phyloP scores from a whole-genome alignment of 1,139 yeast species.

The Nadsonia starkeyi-henricii region DNA sequence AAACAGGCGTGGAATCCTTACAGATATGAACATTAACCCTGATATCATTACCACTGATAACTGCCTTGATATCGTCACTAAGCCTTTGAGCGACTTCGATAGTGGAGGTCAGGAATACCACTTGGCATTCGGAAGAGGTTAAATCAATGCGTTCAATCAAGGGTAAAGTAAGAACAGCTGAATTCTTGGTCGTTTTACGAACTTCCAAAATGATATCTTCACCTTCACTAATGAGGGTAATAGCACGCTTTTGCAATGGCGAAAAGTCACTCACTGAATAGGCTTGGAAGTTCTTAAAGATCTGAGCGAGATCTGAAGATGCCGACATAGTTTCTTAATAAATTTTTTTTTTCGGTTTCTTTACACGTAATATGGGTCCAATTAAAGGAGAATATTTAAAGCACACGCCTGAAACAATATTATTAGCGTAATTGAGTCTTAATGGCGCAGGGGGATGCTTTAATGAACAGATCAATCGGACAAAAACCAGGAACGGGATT shows the following conservation, averaged over 20 bases:
- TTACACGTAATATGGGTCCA: no score
- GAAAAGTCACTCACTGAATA: not conserved
- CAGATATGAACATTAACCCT: not conserved
- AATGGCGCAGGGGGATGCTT: no score
- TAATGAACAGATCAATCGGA: no score
- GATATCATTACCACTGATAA: not conserved
- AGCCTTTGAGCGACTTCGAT: not conserved
- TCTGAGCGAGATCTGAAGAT: not conserved
- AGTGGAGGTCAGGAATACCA: not conserved
- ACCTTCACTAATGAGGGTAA: not conserved
- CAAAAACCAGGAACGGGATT: no score
- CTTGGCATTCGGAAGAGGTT: not conserved
- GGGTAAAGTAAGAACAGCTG: not conserved
- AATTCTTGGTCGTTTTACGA: not conserved
- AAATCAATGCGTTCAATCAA: not conserved
- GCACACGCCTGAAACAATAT: no score
- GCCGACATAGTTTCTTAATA: not conserved
- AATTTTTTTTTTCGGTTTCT: no score
- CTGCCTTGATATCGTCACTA: not conserved
- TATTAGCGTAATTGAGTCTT: no score
- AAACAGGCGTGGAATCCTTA: not conserved
- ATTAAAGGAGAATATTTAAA: no score
- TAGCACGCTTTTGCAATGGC: not conserved
- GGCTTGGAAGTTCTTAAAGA: not conserved
- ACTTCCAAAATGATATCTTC: not conserved